A percentile compares a stretch with the other conserved stretches of the same genome.
These are phyloP conservation scores for Amphibolis antarctica DNA, from an alignment of 106 monocot species.

Conservation along the genomic window DNA sequence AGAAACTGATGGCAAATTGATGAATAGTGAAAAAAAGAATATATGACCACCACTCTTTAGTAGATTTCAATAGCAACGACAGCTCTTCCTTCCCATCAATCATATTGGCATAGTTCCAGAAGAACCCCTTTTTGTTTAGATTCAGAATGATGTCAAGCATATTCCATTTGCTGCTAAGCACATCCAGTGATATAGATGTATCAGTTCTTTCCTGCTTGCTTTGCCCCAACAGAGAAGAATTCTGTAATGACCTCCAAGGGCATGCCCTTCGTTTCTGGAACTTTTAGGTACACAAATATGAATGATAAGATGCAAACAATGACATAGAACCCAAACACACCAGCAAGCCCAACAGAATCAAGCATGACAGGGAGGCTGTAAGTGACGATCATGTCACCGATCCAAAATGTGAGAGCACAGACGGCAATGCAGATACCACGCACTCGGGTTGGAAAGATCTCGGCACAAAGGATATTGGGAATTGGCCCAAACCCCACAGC, in stretches of 20 bases:
- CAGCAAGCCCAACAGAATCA: slow-evolving; percentile 15
- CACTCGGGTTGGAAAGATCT: slow-evolving; percentile 20
- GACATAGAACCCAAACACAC: slow-evolving; percentile 16
- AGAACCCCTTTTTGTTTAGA: no score
- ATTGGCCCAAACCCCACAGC: slow-evolving; percentile 16
- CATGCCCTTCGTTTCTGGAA: slow-evolving; percentile 27
- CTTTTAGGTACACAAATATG: slow-evolving; percentile 16
- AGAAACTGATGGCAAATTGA: no score
- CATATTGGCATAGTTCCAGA: no score
- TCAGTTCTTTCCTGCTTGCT: not conserved
- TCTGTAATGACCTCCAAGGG: slow-evolving; percentile 24
- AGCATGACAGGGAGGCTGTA: slow-evolving; percentile 19
- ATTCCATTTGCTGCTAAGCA: no score
- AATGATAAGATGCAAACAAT: slow-evolving; percentile 4
- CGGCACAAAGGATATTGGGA: slow-evolving; percentile 20
- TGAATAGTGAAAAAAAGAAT: no score
- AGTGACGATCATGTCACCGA: slow-evolving; percentile 19
- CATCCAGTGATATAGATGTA: no score
- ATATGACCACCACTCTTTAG: no score
- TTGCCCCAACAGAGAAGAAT: slow-evolving; percentile 21
- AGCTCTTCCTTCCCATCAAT: no score
- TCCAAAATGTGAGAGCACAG: slow-evolving; percentile 17
- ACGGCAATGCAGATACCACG: slow-evolving; percentile 23
- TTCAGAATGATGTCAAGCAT: no score
- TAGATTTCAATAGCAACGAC: no score